Base-by-base conservation (phyloP, 2,329 filamentous ascomycete genomes). In the Coniochaeta sp. region DNA sequence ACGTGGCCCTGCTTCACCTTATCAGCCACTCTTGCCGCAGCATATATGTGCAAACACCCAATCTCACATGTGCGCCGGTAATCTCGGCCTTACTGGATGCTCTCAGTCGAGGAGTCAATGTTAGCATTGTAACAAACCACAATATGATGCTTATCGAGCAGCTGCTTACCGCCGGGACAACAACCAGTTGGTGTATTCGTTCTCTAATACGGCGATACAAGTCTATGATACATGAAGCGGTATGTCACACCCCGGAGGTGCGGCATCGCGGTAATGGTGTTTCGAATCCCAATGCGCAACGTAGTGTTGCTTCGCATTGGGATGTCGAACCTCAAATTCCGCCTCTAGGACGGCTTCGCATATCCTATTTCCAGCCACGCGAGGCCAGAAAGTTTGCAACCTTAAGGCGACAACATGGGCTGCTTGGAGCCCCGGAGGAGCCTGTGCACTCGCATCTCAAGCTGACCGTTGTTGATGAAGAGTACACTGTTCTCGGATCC, bases 111-210 rank as follows among this genome's bases (percentile, higher is more conserved):
- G 89, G 90, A 1, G 82, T 95, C 12, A 73, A 88, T 59, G 84
- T 96, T 1, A 77, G 77, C 8, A 81, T 93, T 50, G 77, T 89
- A 7, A 91, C 89, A 0, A 87, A 85, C 64, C 80, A 81, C 61
- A 77, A 78, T 16, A 86, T 93, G 79, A 93, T 92, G 89, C 69
- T 89, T 17, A 73, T 90, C 32, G 91, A 96, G 73, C 91, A 96
- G 70, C 76, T 95, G n/a, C 77, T 91, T 26, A 95, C 90, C 0
- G 87, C 89, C 0, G 88, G 88, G 0, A 92, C 88, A 0, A 90
- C 87, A 0, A 93, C 90, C 0, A 78, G 83, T 0, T 77, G 83
- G 63, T 89, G 87, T 62, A 68, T 95, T 4, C 77, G 74, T 30
- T 79, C 75, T 54, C 76, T 93, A 9, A 77, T 87, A 2, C 79